A percentile compares a stretch with the other conserved stretches of the same genome.
Conservation (phyloP, 176 grass and related monocot genomes). For the Paspalum vaginatum region DNA sequence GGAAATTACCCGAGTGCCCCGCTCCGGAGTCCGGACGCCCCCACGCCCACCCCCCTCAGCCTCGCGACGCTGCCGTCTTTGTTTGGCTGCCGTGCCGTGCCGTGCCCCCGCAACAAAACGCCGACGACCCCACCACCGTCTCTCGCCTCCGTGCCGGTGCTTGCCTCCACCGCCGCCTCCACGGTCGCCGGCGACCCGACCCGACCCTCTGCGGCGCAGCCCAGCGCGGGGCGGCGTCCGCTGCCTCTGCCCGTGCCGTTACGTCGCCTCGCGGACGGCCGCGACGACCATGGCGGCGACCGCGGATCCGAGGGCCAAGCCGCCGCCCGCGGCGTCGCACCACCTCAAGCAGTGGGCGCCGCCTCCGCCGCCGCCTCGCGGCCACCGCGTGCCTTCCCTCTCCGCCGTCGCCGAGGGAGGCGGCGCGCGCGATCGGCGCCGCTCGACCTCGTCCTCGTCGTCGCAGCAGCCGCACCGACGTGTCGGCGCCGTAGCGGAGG, state of each 20-base stretch:
- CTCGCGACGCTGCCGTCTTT: not conserved
- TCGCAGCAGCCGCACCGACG: slow-evolving; percentile 41
- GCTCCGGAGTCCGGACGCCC: too few species aligned
- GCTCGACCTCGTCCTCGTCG: slow-evolving; percentile 38
- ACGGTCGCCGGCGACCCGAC: slow-evolving; percentile 13
- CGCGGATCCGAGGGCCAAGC: slow-evolving; percentile 65
- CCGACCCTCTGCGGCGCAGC: not conserved
- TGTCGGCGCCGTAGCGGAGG: slow-evolving; percentile 1
- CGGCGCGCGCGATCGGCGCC: slow-evolving; percentile 39
- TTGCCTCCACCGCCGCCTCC: not conserved
- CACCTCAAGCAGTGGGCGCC: slow-evolving; percentile 50
- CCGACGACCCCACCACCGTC: slow-evolving; percentile 24
- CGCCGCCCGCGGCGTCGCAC: slow-evolving; percentile 35
- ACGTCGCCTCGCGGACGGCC: not conserved
- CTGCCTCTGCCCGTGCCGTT: not conserved
- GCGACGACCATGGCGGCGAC: slow-evolving; percentile 63
- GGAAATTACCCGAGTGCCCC: slow-evolving; percentile 49
- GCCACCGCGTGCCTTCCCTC: slow-evolving; percentile 36
- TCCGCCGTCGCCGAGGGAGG: slow-evolving; percentile 12
- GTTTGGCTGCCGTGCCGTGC: not conserved
- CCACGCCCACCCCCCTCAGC: too few species aligned
- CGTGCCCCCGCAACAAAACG: slow-evolving; percentile 42
- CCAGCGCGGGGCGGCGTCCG: not conserved
- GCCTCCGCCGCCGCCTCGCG: slow-evolving; percentile 29
- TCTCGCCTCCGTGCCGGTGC: too few species aligned